Base-by-base conservation (phyloP, 2,329 filamentous ascomycete species). In the Meredithiella fracta region DNA sequence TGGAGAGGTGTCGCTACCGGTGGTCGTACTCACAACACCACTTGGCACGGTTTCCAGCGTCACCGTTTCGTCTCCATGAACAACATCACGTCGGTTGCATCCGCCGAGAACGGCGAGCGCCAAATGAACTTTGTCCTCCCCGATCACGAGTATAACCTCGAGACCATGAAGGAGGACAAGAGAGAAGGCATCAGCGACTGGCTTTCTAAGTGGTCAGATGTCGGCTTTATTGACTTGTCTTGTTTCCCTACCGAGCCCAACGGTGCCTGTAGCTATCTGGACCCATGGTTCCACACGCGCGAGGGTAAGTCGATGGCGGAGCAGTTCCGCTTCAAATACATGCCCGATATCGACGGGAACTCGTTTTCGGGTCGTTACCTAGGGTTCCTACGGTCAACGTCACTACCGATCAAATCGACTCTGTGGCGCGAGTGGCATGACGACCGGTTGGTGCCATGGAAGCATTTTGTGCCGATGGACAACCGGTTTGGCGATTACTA, bases 341-440 rank as follows among this genome's bases (percentile, higher is more conserved):
- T 91, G 1, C 79, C 83, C 0, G 86, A 92, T 64, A 76, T 91
- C 56, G 86, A 91, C 66, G 86, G 86, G 29, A 82, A 85, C 68
- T 79, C 75, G 1, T 85, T 84, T 63, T 83, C 78, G 25, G 83
- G 82, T 1, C 76, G 83, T 4, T 86, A 82, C 63, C 73, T 81
- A 3, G 79, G 77, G 0, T 88, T 90, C 65, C 69, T 91, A 23
- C 73, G 77, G 34, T 85, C 79, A 29, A 85, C 79, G 1, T 82
- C 78, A 15, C 66, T 90, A 7, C 83, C 83, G 0, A 78, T 92
- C 68, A 92, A 91, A 69, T 79, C 82, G 4, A 88, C 86, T 0
- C 71, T 91, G 22, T 92, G 82, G 68, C 75, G 78, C 20, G 86
- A 92, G 65, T 92, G 86, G 86, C 86, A 90, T 63, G 85, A 90